A percentile compares a stretch with the other conserved stretches of the same genome.
These are phyloP conservation scores for Sarocladiaceae sp. DNA, from an alignment of 2,329 filamentous ascomycete genomes.

Conservation along the genomic window DNA sequence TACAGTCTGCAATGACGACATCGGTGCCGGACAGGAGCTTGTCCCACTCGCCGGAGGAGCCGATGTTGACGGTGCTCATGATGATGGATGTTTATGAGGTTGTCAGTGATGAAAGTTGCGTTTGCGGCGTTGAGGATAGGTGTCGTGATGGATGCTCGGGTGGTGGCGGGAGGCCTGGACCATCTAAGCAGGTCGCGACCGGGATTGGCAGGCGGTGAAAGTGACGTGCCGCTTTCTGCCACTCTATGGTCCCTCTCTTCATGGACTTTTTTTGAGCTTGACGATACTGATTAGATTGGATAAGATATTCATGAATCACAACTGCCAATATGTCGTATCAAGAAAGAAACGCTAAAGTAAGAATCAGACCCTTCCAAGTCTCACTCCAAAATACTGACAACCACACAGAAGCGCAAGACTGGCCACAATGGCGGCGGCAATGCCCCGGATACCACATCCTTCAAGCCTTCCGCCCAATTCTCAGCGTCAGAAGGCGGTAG, in stretches of 20 bases:
- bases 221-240: constrained; percentile 11
- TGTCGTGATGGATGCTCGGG: constrained; percentile 3
- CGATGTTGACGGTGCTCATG: constrained; percentile 52
- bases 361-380: too few species aligned
- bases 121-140: constrained; percentile 1
- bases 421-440: constrained; percentile 39
- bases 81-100: constrained; percentile 11
- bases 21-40: constrained; percentile 66
- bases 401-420: constrained; percentile 46
- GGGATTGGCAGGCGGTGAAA: constrained; percentile 12
- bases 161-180: neutral
- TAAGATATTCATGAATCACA: constrained; percentile 7
- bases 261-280: constrained; percentile 11
- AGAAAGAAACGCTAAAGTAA: constrained; percentile 28
- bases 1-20: constrained; percentile 89
- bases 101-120: neutral
- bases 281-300: neutral
- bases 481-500: constrained; percentile 57
- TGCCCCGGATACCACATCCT: constrained; percentile 38
- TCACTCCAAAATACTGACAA: neutral
- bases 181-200: neutral
- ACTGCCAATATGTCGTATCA: constrained; percentile 25
- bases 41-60: constrained; percentile 67
- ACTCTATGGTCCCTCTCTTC: neutral
- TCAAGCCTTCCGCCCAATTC: constrained; percentile 66